A percentile compares a stretch with the other conserved stretches of the same genome.
phyloP scores from a whole-genome alignment of 1,284 basidiomycete genomes.

The Athelia psychrophila region DNA sequence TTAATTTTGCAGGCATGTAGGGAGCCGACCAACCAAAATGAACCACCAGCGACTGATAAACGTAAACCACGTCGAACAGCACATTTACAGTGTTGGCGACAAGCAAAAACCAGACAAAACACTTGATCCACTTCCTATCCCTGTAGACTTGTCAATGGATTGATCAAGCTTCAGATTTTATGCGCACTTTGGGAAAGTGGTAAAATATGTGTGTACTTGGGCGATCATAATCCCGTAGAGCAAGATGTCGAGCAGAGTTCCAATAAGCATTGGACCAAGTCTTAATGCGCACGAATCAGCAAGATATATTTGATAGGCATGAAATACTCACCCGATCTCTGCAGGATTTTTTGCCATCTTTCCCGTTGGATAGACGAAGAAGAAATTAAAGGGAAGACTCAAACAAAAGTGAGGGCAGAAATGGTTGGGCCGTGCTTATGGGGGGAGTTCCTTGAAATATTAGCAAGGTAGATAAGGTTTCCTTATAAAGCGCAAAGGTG shows the following conservation, averaged over 20 bases:
- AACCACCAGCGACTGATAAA: conserved; percentile 26
- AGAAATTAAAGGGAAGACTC: too few relatives aligned
- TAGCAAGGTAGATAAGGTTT: too few relatives aligned
- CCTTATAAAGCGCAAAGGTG: too few relatives aligned
- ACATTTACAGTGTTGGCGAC: conserved; percentile 28
- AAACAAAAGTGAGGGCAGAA: too few relatives aligned
- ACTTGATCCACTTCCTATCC: neutral
- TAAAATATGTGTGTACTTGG: conserved; percentile 25
- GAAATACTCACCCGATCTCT: neutral
- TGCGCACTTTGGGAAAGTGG: conserved; percentile 4
- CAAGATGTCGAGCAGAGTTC: conserved; percentile 24
- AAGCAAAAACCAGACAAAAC: conserved; percentile 16
- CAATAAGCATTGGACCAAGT: conserved; percentile 27
- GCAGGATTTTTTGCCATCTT: neutral
- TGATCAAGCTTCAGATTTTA: neutral
- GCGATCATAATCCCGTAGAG: conserved; percentile 27
- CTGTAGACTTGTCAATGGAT: neutral
- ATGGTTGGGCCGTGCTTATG: too few relatives aligned
- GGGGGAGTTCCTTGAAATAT: too few relatives aligned
- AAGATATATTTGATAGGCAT: neutral
- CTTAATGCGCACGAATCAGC: neutral
- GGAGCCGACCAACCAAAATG: conserved; percentile 17
- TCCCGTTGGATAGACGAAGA: too few relatives aligned
- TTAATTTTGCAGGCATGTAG: too few relatives aligned
- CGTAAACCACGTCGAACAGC: conserved; percentile 22